phyloP scores from a whole-genome alignment of 2,329 filamentous ascomycete species.

The Fusarium illudens region DNA sequence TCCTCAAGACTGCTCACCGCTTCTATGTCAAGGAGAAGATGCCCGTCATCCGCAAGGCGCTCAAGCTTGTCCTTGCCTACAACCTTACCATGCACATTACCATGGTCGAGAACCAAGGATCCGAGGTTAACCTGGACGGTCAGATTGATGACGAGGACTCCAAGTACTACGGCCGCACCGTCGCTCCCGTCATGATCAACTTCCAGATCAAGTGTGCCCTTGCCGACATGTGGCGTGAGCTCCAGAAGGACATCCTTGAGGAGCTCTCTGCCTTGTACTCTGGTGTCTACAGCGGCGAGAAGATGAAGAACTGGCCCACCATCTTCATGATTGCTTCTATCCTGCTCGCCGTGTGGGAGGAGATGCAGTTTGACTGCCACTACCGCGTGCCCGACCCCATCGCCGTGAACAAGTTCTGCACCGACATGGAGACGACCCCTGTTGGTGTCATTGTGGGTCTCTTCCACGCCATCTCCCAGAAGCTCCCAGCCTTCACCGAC shows the following conservation, averaged over 20 bases:
- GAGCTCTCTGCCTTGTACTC: constrained; percentile 93
- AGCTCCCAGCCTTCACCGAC: constrained; percentile 89
- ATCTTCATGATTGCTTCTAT: constrained; percentile 98
- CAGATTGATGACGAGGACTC: constrained; percentile 87
- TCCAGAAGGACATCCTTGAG: constrained; percentile 95
- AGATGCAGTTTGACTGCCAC: constrained; percentile 99
- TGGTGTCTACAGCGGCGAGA: constrained; percentile 97
- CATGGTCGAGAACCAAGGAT: constrained; percentile 87
- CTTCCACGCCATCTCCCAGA: constrained; percentile 98
- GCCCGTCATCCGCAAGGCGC: constrained; percentile 90
- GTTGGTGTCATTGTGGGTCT: constrained; percentile 96
- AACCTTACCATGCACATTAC: constrained; percentile 95
- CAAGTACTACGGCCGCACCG: constrained; percentile 87
- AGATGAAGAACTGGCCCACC: constrained; percentile 98
- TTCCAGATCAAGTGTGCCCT: constrained; percentile 98
- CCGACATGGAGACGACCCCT: constrained; percentile 94
- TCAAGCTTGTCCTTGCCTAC: constrained; percentile 95
- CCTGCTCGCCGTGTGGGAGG: constrained; percentile 93
- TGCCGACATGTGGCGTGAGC: constrained; percentile 97
- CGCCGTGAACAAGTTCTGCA: constrained; percentile 93
- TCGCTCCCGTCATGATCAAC: constrained; percentile 98
- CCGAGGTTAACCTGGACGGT: constrained; percentile 79
- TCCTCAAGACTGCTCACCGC: constrained; percentile 93
- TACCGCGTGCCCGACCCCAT: constrained; percentile 88
- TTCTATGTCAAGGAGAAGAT: constrained; percentile 90